Base-by-base conservation (phyloP, 78 protist species). In the Guillardia theta region DNA sequence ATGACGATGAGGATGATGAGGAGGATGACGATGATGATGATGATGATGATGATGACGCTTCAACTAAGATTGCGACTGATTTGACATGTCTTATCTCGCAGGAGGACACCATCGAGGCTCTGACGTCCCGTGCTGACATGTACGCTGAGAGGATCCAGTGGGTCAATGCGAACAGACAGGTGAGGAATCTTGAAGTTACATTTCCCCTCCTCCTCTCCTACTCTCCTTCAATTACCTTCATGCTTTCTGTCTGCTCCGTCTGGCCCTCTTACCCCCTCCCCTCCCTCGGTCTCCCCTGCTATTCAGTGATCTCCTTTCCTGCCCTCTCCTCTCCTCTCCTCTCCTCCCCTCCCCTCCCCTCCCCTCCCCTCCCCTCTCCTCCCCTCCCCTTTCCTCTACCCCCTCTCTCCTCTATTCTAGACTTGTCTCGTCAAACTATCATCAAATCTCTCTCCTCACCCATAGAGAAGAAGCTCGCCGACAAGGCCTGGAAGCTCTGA, bases 61-160 rank as follows among this genome's bases (percentile, higher is more conserved):
- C 22, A 24, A 70, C 41, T 2, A 12, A 9, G 12, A 24, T 21
- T 1, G 44, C 39, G 41, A 2, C 37, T 10, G 83, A 12, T 18
- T 18, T 21, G 62, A 12, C 62, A 12, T 53, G 62, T n/a, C 62
- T 12, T 53, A 12, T 53, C 62, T 53, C n/a, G 41, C 83, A 70
- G 83, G 44, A 24, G 83, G 83, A 24, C 41, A 24, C 44, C 36
- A 87, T 87, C 92, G 64, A 87, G n/a, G 27, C 33, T 54, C 64
- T 87, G 43, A 87, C 92, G 47, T 27, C 64, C 27, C 92, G 92
- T 53, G 92, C 92, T 8, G 92, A 46, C 21, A 87, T 48, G 64
- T 87, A 87, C 64, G 92, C 92, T 27, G 12, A 46, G 64, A 54
- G 92, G 47, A 27, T 87, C 47, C 41, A 36, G 44, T 87, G 92